Evolutionary conservation across 169 alveolate genomes (phyloP).

Genomic region (Plasmodium coatneyi): DNA sequence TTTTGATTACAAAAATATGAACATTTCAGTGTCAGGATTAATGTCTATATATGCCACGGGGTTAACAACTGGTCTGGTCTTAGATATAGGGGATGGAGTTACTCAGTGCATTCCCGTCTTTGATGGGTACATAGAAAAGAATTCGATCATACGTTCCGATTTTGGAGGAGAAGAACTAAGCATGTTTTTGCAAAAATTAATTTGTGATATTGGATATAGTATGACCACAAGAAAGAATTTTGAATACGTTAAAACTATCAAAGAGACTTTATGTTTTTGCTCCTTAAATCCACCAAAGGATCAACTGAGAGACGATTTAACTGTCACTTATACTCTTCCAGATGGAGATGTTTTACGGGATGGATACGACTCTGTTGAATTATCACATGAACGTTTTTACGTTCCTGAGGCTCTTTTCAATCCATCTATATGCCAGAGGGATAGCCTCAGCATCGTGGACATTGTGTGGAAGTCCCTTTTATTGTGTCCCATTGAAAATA

Average conservation of each 20-base stretch:
- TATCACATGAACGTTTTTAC: slow-evolving; percentile 88
- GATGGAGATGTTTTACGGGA: slow-evolving; percentile 89
- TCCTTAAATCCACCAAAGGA: slow-evolving; percentile 87
- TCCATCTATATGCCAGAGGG: slow-evolving; percentile 79
- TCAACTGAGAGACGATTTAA: slow-evolving; percentile 80
- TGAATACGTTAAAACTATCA: slow-evolving; percentile 82
- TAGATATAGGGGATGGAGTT: slow-evolving; percentile 91
- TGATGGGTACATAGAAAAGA: slow-evolving; percentile 90
- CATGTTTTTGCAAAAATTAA: slow-evolving; percentile 86
- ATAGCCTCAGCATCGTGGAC: slow-evolving; percentile 76
- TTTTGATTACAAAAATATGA: slow-evolving; percentile 85
- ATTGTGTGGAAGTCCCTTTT: slow-evolving; percentile 81
- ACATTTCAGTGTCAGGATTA: slow-evolving; percentile 88
- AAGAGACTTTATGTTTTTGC: slow-evolving; percentile 88
- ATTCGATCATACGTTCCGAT: slow-evolving; percentile 85
- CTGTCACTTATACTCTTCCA: slow-evolving; percentile 83
- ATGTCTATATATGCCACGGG: slow-evolving; percentile 91
- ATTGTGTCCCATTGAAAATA: slow-evolving; percentile 76
- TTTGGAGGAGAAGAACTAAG: slow-evolving; percentile 90
- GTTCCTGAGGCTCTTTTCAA: slow-evolving; percentile 89
- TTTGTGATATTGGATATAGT: slow-evolving; percentile 85
- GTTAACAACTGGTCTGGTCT: slow-evolving; percentile 89
- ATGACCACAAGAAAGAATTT: slow-evolving; percentile 86
- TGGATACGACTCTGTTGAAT: slow-evolving; percentile 81
- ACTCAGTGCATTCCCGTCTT: slow-evolving; percentile 91